These are phyloP conservation scores for Penicillium nucicola DNA, from an alignment of 495 filamentous ascomycete genomes.

Conservation along the genomic window DNA sequence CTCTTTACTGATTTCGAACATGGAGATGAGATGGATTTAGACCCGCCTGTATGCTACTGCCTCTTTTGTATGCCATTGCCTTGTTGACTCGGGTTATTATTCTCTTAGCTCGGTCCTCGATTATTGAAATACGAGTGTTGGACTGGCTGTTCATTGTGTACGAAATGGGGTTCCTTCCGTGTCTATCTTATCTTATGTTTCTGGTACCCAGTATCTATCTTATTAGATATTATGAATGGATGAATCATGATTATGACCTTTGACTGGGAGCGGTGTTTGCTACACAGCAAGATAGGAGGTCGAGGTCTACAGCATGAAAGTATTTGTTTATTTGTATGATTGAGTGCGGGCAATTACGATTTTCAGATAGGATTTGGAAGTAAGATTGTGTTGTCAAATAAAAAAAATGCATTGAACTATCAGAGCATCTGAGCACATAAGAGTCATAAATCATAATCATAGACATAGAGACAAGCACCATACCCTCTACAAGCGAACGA, in stretches of 20 bases:
- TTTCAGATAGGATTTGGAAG: background rate
- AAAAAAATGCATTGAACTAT: constrained; percentile 6
- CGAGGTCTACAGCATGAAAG: no score
- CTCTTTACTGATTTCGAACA: background rate
- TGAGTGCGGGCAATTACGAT: no score
- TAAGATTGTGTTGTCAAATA: background rate
- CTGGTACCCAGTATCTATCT: background rate
- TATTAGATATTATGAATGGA: no score
- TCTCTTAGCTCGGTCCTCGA: constrained; percentile 1
- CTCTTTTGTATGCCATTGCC: background rate
- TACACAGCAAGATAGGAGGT: no score
- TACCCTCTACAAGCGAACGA: constrained; percentile 2
- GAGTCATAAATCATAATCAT: constrained; percentile 19
- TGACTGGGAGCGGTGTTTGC: no score
- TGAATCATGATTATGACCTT: no score
- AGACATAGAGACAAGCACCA: constrained; percentile 9
- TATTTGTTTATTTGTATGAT: no score
- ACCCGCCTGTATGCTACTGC: background rate
- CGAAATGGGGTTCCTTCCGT: background rate
- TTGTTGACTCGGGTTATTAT: background rate
- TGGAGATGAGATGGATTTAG: no score
- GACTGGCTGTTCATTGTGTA: background rate
- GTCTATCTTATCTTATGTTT: background rate
- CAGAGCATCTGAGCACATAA: constrained; percentile 8
- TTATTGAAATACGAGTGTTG: background rate